phyloP scores from a whole-genome alignment of 2,329 filamentous ascomycete genomes.

The Beauveria sp. region DNA sequence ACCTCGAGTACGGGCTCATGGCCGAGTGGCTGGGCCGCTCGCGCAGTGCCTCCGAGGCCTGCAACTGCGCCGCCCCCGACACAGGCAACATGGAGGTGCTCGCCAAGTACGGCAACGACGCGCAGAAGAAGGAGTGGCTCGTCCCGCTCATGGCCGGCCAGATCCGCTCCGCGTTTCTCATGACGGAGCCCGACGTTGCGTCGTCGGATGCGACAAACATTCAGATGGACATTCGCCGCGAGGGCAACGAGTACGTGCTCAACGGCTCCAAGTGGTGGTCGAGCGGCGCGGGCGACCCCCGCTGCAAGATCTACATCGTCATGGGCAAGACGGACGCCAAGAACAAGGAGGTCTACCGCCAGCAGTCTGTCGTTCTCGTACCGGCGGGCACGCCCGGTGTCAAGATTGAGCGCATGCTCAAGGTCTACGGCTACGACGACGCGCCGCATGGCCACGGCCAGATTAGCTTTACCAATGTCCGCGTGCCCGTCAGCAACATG shows the following conservation, averaged over 20 bases:
- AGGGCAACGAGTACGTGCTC: slow-evolving; percentile 83
- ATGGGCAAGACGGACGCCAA: slow-evolving; percentile 85
- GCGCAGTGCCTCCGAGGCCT: slow-evolving; percentile 72
- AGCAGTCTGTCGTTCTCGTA: slow-evolving; percentile 90
- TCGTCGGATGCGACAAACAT: slow-evolving; percentile 93
- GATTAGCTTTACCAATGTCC: slow-evolving; percentile 81
- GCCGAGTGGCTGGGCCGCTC: slow-evolving; percentile 92
- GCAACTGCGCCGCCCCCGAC: slow-evolving; percentile 85
- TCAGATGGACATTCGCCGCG: slow-evolving; percentile 69
- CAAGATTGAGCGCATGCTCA: slow-evolving; percentile 89
- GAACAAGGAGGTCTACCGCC: slow-evolving; percentile 72
- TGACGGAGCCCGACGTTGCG: slow-evolving; percentile 87
- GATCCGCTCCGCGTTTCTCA: slow-evolving; percentile 84
- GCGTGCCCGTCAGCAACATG: slow-evolving; percentile 75
- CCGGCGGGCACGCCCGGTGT: slow-evolving; percentile 75
- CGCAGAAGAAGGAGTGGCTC: slow-evolving; percentile 79
- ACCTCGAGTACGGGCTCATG: slow-evolving; percentile 96
- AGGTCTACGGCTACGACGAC: slow-evolving; percentile 92
- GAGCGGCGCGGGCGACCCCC: slow-evolving; percentile 84
- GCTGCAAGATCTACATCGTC: slow-evolving; percentile 89
- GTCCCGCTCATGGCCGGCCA: slow-evolving; percentile 72
- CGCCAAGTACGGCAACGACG: slow-evolving; percentile 81
- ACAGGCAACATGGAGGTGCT: slow-evolving; percentile 95
- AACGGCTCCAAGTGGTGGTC: slow-evolving; percentile 99
- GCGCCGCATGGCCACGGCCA: slow-evolving; percentile 98